These are phyloP conservation scores for Fusarium agapanthi DNA, from an alignment of 2,329 filamentous ascomycete genomes.

Conservation along the genomic window DNA sequence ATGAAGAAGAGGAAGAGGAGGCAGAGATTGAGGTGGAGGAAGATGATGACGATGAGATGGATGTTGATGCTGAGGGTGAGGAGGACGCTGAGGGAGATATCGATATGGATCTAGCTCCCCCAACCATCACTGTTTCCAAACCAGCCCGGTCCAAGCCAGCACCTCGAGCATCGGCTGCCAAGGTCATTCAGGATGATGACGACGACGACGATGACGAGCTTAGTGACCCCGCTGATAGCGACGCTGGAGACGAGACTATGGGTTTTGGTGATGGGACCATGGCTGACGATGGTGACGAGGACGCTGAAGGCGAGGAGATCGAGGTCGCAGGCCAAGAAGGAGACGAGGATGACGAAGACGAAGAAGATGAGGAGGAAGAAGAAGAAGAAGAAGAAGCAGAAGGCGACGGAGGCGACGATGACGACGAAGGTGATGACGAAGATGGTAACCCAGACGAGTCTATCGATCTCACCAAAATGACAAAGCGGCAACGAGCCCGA, in stretches of 20 bases:
- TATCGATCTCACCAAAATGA: constrained; percentile 67
- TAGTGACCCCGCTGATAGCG: constrained; percentile 62
- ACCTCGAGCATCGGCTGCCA: constrained; percentile 46
- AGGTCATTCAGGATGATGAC: constrained; percentile 52
- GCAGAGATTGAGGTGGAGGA: constrained; percentile 52
- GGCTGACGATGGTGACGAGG: constrained; percentile 55
- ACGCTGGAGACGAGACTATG: constrained; percentile 51
- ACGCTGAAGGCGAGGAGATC: constrained; percentile 58
- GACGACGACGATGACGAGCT: constrained; percentile 63
- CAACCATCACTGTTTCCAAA: constrained; percentile 60
- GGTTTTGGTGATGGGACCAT: constrained; percentile 57
- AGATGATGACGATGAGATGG: constrained; percentile 52
- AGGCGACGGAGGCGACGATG: constrained; percentile 53
- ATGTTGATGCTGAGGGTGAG: constrained; percentile 56
- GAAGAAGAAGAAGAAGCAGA: constrained; percentile 41
- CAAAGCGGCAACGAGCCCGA: constrained; percentile 66
- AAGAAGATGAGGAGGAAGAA: constrained; percentile 50
- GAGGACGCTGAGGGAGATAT: constrained; percentile 56
- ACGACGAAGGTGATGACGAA: constrained; percentile 54
- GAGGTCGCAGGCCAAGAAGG: constrained; percentile 53
- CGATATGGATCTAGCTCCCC: constrained; percentile 54
- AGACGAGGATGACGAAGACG: constrained; percentile 55
- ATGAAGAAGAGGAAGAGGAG: constrained; percentile 53
- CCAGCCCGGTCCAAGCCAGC: constrained; percentile 51
- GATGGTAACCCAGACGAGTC: constrained; percentile 59